Percentiles rank a stretch among this genome's conserved stretches.
phyloP scores from a whole-genome alignment of 1,284 basidiomycete genomes.

The Pascua sp. region DNA sequence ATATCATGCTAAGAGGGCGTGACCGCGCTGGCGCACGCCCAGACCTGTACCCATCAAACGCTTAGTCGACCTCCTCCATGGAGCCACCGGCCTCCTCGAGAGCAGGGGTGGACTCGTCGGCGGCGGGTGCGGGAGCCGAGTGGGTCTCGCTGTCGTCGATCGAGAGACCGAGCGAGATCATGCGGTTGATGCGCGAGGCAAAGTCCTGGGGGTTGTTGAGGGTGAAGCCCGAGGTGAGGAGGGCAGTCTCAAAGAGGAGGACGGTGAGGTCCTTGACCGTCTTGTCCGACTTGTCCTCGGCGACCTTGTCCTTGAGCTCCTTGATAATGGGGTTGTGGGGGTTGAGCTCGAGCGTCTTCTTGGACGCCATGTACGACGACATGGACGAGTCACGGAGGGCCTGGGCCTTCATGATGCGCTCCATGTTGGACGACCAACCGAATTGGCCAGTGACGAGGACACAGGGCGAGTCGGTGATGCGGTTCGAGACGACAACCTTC shows the following conservation, averaged over 20 bases:
- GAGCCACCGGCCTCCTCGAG: conserved; percentile 47
- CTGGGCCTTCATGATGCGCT: conserved; percentile 99
- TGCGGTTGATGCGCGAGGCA: conserved; percentile 93
- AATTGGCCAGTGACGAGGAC: conserved; percentile 98
- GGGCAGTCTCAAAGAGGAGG: conserved; percentile 93
- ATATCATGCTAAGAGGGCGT: conserved; percentile 4
- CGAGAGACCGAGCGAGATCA: conserved; percentile 71
- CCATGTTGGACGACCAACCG: conserved; percentile 99
- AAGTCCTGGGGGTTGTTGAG: conserved; percentile 94
- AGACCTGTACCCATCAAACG: neutral
- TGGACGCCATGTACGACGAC: conserved; percentile 98
- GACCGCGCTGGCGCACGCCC: conserved; percentile 19
- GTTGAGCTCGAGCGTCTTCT: conserved; percentile 99
- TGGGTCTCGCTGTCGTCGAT: conserved; percentile 50
- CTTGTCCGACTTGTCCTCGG: conserved; percentile 97
- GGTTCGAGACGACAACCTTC: conserved; percentile 98
- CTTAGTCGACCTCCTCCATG: conserved; percentile 55
- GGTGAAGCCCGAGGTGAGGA: conserved; percentile 88
- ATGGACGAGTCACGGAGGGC: conserved; percentile 97
- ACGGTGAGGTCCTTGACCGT: conserved; percentile 94
- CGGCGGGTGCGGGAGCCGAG: conserved; percentile 28
- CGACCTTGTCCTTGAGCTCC: conserved; percentile 91
- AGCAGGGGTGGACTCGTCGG: conserved; percentile 39
- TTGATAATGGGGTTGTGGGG: conserved; percentile 86
- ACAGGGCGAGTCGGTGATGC: conserved; percentile 92